phyloP scores from a whole-genome alignment of 805 yeast species.

The Geotrichum ghanense region DNA sequence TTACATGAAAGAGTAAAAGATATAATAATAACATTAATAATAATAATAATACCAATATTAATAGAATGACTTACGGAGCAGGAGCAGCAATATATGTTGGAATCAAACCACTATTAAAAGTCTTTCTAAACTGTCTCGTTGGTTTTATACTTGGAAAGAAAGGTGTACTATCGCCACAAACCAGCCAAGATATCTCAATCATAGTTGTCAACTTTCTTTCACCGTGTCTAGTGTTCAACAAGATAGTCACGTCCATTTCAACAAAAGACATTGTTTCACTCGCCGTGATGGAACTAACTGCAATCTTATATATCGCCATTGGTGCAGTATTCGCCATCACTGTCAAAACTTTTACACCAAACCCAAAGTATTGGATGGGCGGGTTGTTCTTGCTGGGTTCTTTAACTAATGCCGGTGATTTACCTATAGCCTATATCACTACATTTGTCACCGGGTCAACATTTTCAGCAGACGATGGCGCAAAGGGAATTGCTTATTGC shows the following conservation, averaged over 20 bases:
- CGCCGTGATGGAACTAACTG: conserved; percentile 49
- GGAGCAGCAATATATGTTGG: conserved; percentile 69
- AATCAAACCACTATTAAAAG: conserved; percentile 78
- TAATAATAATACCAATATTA: too few species aligned
- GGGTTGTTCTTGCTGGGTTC: conserved; percentile 63
- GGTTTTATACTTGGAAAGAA: conserved; percentile 55
- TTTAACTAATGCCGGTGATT: conserved; percentile 69
- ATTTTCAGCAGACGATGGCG: conserved; percentile 48
- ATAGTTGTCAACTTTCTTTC: conserved; percentile 55
- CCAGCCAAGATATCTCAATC: conserved; percentile 59
- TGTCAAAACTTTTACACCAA: conserved; percentile 37
- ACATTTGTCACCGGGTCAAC: conserved; percentile 52
- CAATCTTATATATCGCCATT: conserved; percentile 31
- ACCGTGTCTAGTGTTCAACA: conserved; percentile 68
- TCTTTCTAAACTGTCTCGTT: conserved; percentile 54
- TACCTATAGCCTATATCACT: conserved; percentile 67
- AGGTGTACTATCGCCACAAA: conserved; percentile 50
- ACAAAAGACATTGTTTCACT: conserved; percentile 58
- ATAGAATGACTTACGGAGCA: conserved; percentile 25
- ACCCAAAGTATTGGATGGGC: conserved; percentile 67
- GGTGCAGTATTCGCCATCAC: conserved; percentile 35
- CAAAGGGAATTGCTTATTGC: conserved; percentile 72
- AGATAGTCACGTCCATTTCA: conserved; percentile 54
- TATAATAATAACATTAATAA: too few species aligned
- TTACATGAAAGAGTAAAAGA: too few species aligned